A percentile compares a stretch with the other conserved stretches of the same genome.
phyloP scores from a whole-genome alignment of 805 yeast genomes.

The Debaryomyces maramus region DNA sequence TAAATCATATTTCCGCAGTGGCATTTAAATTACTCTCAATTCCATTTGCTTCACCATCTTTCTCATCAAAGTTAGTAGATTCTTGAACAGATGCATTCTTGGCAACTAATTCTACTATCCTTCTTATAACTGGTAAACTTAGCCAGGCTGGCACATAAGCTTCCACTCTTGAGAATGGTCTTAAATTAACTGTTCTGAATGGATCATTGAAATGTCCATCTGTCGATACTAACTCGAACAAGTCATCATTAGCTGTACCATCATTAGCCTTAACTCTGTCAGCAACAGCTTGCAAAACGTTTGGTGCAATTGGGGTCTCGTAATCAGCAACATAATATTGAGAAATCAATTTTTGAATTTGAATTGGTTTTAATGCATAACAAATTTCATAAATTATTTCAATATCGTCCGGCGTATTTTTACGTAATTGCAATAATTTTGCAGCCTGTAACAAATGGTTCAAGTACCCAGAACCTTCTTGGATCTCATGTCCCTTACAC shows the following conservation, averaged over 20 bases:
- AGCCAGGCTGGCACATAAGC: conserved; percentile 95
- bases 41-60: conserved; percentile 11
- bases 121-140: conserved; percentile 82
- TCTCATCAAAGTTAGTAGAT: conserved; percentile 15
- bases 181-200: conserved; percentile 67
- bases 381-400: conserved; percentile 93
- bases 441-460: conserved; percentile 91
- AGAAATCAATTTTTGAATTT: conserved; percentile 86
- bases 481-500: conserved; percentile 92
- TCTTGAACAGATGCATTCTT: conserved; percentile 77
- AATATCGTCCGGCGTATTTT: conserved; percentile 85
- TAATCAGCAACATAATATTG: conserved; percentile 92
- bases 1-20: background rate
- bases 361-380: conserved; percentile 90
- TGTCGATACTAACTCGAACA: conserved; percentile 66
- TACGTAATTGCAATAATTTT: conserved; percentile 86
- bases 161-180: conserved; percentile 79
- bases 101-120: conserved; percentile 85
- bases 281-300: conserved; percentile 78
- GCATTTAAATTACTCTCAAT: conserved; percentile 2
- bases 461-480: conserved; percentile 81
- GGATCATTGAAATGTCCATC: conserved; percentile 83
- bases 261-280: conserved; percentile 66
- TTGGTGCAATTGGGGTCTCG: conserved; percentile 86
- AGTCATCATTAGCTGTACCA: conserved; percentile 55